phyloP scores from a whole-genome alignment of 495 filamentous ascomycete species.

The Penicillium chermesinum region DNA sequence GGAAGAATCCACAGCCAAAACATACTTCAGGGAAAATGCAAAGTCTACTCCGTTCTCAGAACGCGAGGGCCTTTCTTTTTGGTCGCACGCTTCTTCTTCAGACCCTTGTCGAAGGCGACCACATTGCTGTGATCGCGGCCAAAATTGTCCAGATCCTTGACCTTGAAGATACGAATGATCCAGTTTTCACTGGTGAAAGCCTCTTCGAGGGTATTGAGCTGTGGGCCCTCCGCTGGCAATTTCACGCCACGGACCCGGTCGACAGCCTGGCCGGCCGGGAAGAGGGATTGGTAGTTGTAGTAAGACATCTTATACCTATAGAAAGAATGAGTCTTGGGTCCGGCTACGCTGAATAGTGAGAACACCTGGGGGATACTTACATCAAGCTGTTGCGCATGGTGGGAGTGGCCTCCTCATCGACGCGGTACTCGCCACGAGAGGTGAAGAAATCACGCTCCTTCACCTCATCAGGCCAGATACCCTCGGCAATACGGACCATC shows the following conservation, averaged over 20 bases:
- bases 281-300: conserved; percentile 92
- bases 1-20: conserved; percentile 10
- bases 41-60: conserved; percentile 71
- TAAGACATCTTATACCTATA: conserved; percentile 99
- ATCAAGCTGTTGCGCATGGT: conserved; percentile 99
- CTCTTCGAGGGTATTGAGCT: conserved; percentile 86
- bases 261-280: conserved; percentile 83
- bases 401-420: conserved; percentile 90
- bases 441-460: conserved; percentile 98
- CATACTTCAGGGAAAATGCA: conserved; percentile 1
- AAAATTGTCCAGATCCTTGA: conserved; percentile 96
- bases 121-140: conserved; percentile 83
- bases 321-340: conserved; percentile 28
- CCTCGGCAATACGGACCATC: conserved; percentile 99
- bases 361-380: conserved; percentile 54
- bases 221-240: conserved; percentile 80
- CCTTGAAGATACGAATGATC: conserved; percentile 99
- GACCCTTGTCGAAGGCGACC: conserved; percentile 82
- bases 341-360: background rate
- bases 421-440: conserved; percentile 86
- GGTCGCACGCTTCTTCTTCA: conserved; percentile 85
- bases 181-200: conserved; percentile 99
- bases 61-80: conserved; percentile 76
- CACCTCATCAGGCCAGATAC: conserved; percentile 98
- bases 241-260: conserved; percentile 82